Conservation (phyloP, 495 filamentous ascomycete species). For the Physcia stellaris region DNA sequence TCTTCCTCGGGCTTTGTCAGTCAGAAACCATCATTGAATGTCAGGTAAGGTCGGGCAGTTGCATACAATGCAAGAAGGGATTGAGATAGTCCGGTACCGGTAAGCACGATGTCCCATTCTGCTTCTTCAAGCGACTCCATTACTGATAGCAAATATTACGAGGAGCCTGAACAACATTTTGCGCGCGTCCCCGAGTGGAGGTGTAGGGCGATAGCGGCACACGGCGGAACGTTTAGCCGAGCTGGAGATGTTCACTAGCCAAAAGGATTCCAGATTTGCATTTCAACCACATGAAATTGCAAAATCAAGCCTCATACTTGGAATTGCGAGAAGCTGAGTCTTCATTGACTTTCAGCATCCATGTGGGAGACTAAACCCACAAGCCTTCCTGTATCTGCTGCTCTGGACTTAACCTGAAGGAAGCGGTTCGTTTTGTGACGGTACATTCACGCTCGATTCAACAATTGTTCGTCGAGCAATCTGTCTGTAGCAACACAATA, state of each 20-base stretch:
- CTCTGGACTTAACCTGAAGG: conserved; percentile 71
- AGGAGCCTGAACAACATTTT: too few species aligned
- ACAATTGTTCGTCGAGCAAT: background rate
- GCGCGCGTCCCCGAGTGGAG: too few species aligned
- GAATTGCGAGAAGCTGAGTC: too few species aligned
- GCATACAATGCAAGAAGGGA: conserved; percentile 93
- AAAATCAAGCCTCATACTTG: too few species aligned
- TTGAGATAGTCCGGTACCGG: conserved; percentile 78
- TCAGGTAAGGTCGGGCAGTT: conserved; percentile 11
- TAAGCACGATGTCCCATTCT: conserved; percentile 81
- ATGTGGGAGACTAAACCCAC: conserved; percentile 49
- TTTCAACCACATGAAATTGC: too few species aligned
- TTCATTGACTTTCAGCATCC: conserved; percentile 18
- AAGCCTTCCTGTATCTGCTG: conserved; percentile 87
- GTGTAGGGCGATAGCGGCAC: too few species aligned
- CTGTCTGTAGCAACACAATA: too few species aligned
- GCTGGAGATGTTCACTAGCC: too few species aligned
- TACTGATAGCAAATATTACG: background rate
- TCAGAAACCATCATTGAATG: conserved; percentile 35
- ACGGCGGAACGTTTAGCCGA: too few species aligned
- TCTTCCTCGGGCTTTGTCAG: conserved; percentile 54
- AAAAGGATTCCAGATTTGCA: too few species aligned
- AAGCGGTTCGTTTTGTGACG: conserved; percentile 56
- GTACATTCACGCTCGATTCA: background rate
- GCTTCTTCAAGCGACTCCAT: conserved; percentile 78